Base-by-base conservation (phyloP, 2,329 filamentous ascomycete species). In the Podosphaera fusca region DNA sequence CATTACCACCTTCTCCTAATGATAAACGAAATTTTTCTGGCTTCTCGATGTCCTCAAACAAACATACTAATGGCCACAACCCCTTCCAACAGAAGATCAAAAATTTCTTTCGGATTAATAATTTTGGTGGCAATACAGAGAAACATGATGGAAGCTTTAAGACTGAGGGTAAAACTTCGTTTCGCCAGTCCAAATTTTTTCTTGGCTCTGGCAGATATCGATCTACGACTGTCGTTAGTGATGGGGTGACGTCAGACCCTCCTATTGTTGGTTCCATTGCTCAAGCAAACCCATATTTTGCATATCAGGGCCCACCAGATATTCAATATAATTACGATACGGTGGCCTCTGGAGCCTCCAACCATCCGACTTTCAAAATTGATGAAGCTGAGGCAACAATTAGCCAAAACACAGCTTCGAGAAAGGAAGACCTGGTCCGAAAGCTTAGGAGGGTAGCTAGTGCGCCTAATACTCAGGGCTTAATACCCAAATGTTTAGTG, bases 261-360 rank as follows among this genome's bases (percentile, higher is more conserved):
- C 75, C 80, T 60, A 76, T 94, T 66, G 50, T 21, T 6, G 95
- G 89, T 67, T 92, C 92, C 33, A 96, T 88, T 3, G 90, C 89
- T 55, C 82, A 90, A 67, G 90, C 88, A 61, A 98, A 98, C 69
- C 92, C 92, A 21, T 98, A 98, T 72, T 98, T 96, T 70, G 85
- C 82, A 63, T 92, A 96, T 69, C 92, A 98, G 71, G 92, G 92
- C 58, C 88, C 88, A 64, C 92, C 92, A 3, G 86, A 87, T 61
- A 75, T 96, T 64, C 84, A 90, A 67, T 92, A 98, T 72, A 88
- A 94, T 73, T 94, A 96, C 69, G 87, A 92, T 63, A 86, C 84
- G 66, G 95, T 88, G 61, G 85, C 94, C 40, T 89, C 92, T 12
- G 87, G 88, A 94, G 60, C 90, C 92, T 35, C 87, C 90, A 50